Evolutionary conservation across 2,329 filamentous ascomycete species (phyloP), one percentile per base, ranked within the genome.

Genomic region (Aureobasidium sp.): DNA sequence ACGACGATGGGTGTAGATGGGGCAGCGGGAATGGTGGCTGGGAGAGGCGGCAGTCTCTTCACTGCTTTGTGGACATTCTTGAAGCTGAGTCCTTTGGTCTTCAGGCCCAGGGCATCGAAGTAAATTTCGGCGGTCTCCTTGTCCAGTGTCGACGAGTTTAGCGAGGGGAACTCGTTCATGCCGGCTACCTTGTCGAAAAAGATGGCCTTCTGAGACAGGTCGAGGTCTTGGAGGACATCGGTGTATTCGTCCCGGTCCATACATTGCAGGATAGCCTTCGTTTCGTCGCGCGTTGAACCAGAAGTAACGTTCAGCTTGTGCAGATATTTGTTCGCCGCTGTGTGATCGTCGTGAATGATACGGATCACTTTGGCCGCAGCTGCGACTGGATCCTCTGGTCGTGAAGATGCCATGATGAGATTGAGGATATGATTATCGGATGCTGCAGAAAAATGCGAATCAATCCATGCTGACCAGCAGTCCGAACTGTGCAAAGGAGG

Each of bases 161-260:
- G 16, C 6, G 25, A 32, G 21, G 19, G 10, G 27, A 25, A 41
- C 35, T 42, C 44, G 22, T 34, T 37, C 34, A 41, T 25, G 6
- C 17, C 16, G 27, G 53, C 44, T 3, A 45, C 53, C 17, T 41
- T 49, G 16, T 27, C 19, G n/a, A 55, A 22, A 10, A 57, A 35
- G 16, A 22, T 24, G 12, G 35, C 3, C 38, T 55, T 55, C 16
- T 57, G 48, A n/a, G 35, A 4, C 22, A 37, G 8, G 16, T 41
- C 29, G 3, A 55, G 48, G 35, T 44, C 53, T 27, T 50, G 17
- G 7, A 57, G 38, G 2, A 55, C 27, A 19, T 57, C 56, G 8
- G 42, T 24, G 37, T 57, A 57, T 30, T 57, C 56, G 6, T 53
- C 30, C 21, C 34, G 44, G n/a, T 37, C 40, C 40, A 44, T 45